A percentile compares a stretch with the other conserved stretches of the same genome.
These are phyloP conservation scores for Dryas alaskensis DNA, from an alignment of 306 rosid species.

Conservation along the genomic window DNA sequence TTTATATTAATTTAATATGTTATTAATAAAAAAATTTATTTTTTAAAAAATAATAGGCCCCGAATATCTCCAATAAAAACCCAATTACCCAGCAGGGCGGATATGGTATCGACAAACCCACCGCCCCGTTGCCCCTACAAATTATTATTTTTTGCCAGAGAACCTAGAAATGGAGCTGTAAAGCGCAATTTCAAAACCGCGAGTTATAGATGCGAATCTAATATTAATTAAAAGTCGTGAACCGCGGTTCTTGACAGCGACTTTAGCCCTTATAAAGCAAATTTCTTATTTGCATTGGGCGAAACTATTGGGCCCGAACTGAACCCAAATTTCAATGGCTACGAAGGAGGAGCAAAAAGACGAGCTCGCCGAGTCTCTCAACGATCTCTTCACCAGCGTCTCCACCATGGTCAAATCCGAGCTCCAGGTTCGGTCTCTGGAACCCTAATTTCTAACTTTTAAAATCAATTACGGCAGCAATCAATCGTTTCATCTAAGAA, in stretches of 20 bases:
- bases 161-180: no score
- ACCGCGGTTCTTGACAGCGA: not conserved
- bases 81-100: no score
- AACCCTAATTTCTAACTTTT: conserved; percentile 2
- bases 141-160: no score
- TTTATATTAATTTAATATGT: no score
- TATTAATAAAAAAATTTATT: no score
- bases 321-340: conserved; percentile 30
- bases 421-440: conserved; percentile 56
- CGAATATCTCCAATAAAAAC: no score
- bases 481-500: not conserved
- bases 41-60: no score
- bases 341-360: conserved; percentile 30
- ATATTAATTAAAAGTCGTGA: no score
- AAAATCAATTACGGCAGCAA: not conserved
- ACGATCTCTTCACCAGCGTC: conserved; percentile 65
- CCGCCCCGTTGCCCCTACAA: no score
- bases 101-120: no score
- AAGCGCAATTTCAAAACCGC: no score
- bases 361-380: conserved; percentile 62
- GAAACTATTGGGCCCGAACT: not conserved
- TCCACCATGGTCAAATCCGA: conserved; percentile 80
- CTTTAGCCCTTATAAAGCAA: not conserved
- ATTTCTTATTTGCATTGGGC: not conserved
- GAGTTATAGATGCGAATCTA: no score